A percentile compares a stretch with the other conserved stretches of the same genome.
Evolutionary conservation across 2,329 filamentous ascomycete genomes (phyloP).

Genomic region (Epichloe sp.): DNA sequence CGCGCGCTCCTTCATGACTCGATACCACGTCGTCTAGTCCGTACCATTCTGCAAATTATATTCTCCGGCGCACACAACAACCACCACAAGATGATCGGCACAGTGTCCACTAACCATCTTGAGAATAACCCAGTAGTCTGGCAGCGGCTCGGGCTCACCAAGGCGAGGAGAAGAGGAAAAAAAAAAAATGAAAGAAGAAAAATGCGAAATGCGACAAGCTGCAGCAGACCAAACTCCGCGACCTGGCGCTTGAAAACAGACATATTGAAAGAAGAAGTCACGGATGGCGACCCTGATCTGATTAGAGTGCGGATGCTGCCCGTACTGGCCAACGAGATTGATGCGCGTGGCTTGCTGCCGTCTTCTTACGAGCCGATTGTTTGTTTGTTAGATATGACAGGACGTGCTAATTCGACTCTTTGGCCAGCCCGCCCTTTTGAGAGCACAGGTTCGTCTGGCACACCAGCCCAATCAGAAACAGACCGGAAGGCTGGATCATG

Average conservation of each 20-base stretch:
- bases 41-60: too few species aligned
- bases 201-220: not conserved
- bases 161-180: too few species aligned
- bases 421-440: not conserved
- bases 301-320: not conserved
- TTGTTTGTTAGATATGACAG: too few species aligned
- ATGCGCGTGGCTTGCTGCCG: not conserved
- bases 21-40: too few species aligned
- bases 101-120: not conserved
- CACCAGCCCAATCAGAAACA: not conserved
- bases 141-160: too few species aligned
- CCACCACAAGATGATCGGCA: not conserved
- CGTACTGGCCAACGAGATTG: not conserved
- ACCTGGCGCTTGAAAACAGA: not conserved
- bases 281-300: not conserved
- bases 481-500: not conserved
- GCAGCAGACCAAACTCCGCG: constrained; percentile 5
- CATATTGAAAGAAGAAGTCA: constrained; percentile 7
- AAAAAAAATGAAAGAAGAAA: not conserved
- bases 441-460: not conserved
- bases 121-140: not conserved
- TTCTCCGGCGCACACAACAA: not conserved
- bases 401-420: not conserved
- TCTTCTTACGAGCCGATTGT: not conserved
- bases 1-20: not conserved